Conservation (phyloP, 108 stramenopile species). For the Cyclotella distinguenda region DNA sequence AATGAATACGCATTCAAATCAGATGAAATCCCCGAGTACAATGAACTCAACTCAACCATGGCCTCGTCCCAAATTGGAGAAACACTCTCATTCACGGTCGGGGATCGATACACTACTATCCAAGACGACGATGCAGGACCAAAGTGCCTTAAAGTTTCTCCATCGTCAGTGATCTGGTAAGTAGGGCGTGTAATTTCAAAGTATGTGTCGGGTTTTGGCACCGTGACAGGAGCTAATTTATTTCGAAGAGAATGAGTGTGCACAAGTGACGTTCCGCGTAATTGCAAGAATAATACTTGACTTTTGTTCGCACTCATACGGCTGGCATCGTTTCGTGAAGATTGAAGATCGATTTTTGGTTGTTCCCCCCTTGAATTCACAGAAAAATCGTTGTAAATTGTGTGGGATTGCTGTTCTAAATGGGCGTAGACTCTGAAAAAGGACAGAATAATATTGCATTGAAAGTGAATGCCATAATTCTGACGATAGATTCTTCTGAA, state of each 20-base stretch:
- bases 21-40: background rate
- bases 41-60: conserved; percentile 43
- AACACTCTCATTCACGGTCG: conserved; percentile 45
- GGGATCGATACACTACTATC: conserved; percentile 65
- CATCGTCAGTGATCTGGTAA: background rate
- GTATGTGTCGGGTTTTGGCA: conserved; percentile 28
- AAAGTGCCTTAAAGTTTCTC: background rate
- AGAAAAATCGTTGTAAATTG: background rate
- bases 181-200: conserved; percentile 27
- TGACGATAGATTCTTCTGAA: background rate
- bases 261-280: conserved; percentile 31
- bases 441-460: background rate
- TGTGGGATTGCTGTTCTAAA: conserved; percentile 12
- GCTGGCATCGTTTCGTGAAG: background rate
- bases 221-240: background rate
- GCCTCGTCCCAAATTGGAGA: conserved; percentile 60
- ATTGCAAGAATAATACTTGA: conserved; percentile 12
- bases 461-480: background rate
- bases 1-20: conserved; percentile 15
- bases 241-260: conserved; percentile 28
- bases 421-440: conserved; percentile 14
- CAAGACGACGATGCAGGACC: conserved; percentile 10
- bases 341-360: background rate
- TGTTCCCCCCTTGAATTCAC: background rate
- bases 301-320: background rate